phyloP scores from a whole-genome alignment of 495 filamentous ascomycete genomes.

The Talaromyces wortmannii region DNA sequence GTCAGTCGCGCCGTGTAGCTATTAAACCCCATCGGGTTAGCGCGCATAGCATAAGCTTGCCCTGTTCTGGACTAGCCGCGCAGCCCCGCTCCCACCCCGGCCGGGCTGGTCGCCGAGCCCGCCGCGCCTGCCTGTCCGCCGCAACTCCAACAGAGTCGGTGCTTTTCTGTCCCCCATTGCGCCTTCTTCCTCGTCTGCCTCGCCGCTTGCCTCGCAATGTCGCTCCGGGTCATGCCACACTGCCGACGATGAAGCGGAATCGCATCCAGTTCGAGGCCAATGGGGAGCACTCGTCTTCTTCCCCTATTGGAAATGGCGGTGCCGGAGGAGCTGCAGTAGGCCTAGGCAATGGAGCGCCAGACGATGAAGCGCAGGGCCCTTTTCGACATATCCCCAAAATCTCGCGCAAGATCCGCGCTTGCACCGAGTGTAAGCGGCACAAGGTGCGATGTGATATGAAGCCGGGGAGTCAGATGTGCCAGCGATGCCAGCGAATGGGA shows the following conservation, averaged over 20 bases:
- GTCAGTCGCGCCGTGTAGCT: conserved; percentile 18
- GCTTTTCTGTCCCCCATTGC: too few relatives aligned
- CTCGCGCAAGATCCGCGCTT: conserved; percentile 49
- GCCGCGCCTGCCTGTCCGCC: too few relatives aligned
- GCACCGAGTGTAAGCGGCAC: conserved; percentile 48
- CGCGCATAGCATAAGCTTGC: not conserved
- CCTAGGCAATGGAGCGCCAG: conserved; percentile 9
- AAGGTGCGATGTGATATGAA: conserved; percentile 49
- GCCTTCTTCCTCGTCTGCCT: too few relatives aligned
- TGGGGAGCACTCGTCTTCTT: conserved; percentile 33
- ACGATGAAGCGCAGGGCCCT: conserved; percentile 21
- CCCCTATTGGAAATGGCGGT: conserved; percentile 13
- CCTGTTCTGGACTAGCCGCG: too few relatives aligned
- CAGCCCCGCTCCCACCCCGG: not conserved
- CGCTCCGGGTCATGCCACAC: not conserved
- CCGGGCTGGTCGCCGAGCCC: not conserved
- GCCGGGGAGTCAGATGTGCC: conserved; percentile 34
- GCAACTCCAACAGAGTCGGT: too few relatives aligned
- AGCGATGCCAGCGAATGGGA: conserved; percentile 42
- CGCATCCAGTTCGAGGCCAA: conserved; percentile 37
- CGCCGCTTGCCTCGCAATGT: not conserved
- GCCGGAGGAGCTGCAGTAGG: conserved; percentile 15
- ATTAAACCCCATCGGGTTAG: conserved; percentile 26
- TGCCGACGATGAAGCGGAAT: conserved; percentile 36
- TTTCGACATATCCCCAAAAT: conserved; percentile 41